A percentile compares a stretch with the other conserved stretches of the same genome.
These are phyloP conservation scores for Pulveroboletus ravenelii DNA, from an alignment of 768 basidiomycete species.

Conservation along the genomic window DNA sequence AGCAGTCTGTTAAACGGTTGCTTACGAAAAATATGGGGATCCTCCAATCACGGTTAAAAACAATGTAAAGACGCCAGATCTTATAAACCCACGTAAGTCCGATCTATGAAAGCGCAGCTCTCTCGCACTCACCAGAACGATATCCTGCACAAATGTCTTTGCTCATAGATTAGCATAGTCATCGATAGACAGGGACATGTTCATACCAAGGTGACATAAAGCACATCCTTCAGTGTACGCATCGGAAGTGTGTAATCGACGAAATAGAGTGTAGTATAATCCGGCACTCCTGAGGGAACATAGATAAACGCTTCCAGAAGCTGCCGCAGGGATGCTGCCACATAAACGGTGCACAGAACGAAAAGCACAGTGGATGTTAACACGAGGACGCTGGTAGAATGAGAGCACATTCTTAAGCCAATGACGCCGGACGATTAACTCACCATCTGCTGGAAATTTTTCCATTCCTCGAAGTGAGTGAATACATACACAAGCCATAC, in stretches of 20 bases:
- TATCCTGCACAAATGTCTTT: constrained; percentile 16
- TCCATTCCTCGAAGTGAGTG: constrained; percentile 2
- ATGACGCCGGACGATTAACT: neutral
- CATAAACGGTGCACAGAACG: constrained; percentile 7
- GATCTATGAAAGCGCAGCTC: neutral
- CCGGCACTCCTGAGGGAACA: neutral
- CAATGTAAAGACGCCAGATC: constrained; percentile 24
- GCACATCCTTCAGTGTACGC: constrained; percentile 12
- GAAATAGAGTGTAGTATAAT: constrained; percentile 14
- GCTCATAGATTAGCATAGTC: neutral
- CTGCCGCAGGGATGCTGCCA: constrained; percentile 12
- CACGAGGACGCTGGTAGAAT: constrained; percentile 8
- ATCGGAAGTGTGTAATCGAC: constrained; percentile 7
- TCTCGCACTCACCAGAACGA: constrained; percentile 9
- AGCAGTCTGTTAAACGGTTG: neutral
- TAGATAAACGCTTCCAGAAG: constrained; percentile 16
- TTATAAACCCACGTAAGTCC: neutral
- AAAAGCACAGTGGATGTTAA: constrained; percentile 13
- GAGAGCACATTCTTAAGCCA: neutral
- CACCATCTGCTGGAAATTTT: constrained; percentile 4
- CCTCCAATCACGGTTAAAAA: constrained; percentile 20
- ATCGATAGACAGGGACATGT: no score
- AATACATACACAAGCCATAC: constrained; percentile 13
- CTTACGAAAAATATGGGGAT: constrained; percentile 17
- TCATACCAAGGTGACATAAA: constrained; percentile 15